Evolutionary conservation across 345 rosid genomes (phyloP).

Genomic region (Eucalyptus globulus): DNA sequence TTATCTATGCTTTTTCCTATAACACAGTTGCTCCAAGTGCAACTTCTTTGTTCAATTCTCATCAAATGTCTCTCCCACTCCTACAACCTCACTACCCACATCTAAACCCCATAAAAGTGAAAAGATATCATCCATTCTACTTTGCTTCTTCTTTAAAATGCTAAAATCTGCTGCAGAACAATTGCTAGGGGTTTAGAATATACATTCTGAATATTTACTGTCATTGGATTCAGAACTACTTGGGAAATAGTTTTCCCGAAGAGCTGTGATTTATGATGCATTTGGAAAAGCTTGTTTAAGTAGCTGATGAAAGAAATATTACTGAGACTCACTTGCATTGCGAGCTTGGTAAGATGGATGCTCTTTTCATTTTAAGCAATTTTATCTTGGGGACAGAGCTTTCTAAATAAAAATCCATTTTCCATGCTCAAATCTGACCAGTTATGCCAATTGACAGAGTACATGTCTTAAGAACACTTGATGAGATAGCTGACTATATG

Average conservation of each 20-base stretch:
- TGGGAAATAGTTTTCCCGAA: background rate
- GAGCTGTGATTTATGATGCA: background rate
- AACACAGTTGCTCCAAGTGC: background rate
- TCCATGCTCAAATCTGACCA: background rate
- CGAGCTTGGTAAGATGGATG: background rate
- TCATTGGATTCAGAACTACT: background rate
- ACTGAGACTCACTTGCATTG: background rate
- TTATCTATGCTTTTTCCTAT: background rate
- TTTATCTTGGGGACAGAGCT: background rate
- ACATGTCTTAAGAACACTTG: background rate
- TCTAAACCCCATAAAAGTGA: background rate
- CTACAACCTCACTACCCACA: background rate
- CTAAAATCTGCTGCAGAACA: background rate
- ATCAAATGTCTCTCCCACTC: background rate
- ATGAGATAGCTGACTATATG: background rate
- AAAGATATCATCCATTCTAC: background rate
- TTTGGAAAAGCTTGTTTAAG: background rate
- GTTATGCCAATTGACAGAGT: background rate
- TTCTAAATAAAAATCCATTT: background rate
- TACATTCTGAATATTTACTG: background rate
- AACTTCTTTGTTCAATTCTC: background rate
- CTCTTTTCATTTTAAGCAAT: background rate
- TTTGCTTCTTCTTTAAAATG: background rate
- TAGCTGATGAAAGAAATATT: background rate
- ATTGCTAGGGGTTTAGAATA: background rate